Evolutionary conservation across 306 rosid genomes (phyloP), one percentile per base, ranked within the genome.

Genomic region (Vigna hirtella): DNA sequence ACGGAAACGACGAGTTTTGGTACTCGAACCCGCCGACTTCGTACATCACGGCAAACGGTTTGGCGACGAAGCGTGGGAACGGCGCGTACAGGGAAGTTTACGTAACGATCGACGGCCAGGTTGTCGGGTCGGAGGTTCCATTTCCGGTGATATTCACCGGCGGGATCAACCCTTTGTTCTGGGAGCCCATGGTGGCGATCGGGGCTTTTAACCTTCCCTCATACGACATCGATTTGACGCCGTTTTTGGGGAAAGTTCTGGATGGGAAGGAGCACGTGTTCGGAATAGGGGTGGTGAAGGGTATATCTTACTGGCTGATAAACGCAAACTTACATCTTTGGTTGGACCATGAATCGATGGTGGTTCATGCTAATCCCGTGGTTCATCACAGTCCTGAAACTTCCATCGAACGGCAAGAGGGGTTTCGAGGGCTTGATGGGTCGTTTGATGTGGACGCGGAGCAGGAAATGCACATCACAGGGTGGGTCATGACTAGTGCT

Each of bases 1-100:
- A 91, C 51, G 98, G 96, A 56, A 87, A 91, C 77, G 98, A 93
- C 56, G 98, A 93, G 86, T 93, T 91, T 62, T 93, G 98, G 98
- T 93, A 93, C 85, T 88, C 96, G 10, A 93, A 93, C 55, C 93
- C 96, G 9, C 89, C 98, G 5, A 81, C 64, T 82, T 81, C 92
- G 15, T 93, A 93, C 72, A 83, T 93, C 50, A 65, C 22, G 9
- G 15, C 83, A 16, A 93, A 93, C 72, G 81, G 86, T 49, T 76
- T 93, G 28, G 42, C 66, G 0, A 93, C 96, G 0, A 84, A 79
- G 38, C 91, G 97, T 5, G 96, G 91, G 0, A 89, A 91, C 63
- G 97, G 98, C 49, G 89, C 94, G 76, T 90, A 79, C 69, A 83
- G 98, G 55, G 98, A 91, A 79, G 85, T 91, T 20, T 88, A 67